Conservation (phyloP, 148 eudicot genomes). For the Nepenthes mirabilis region DNA sequence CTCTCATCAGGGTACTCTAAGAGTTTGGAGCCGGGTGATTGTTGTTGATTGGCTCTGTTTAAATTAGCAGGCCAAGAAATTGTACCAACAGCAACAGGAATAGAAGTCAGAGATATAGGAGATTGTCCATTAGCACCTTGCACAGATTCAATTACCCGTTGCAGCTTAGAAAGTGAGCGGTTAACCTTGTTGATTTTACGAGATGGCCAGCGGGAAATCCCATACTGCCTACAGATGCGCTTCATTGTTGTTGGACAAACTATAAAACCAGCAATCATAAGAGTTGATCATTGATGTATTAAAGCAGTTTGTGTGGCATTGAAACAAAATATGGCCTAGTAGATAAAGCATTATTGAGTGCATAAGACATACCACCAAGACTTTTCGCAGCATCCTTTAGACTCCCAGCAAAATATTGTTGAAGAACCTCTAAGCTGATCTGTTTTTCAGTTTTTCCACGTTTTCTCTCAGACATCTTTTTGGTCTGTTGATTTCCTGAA, state of each 20-base stretch:
- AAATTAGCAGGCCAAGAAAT: conserved; percentile 49
- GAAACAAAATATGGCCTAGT: too few species aligned
- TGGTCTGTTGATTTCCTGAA: conserved; percentile 24
- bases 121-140: conserved; percentile 55
- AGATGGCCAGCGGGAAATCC: conserved; percentile 87
- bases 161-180: conserved; percentile 54
- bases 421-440: conserved; percentile 82
- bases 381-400: conserved; percentile 89
- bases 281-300: too few species aligned
- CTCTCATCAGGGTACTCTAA: conserved; percentile 25
- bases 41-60: conserved; percentile 33
- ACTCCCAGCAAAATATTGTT: conserved; percentile 79
- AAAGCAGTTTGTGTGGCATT: too few species aligned
- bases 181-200: conserved; percentile 66
- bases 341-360: neutral
- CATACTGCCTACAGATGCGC: conserved; percentile 72
- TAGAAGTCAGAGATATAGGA: conserved; percentile 46
- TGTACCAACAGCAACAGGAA: conserved; percentile 41
- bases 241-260: conserved; percentile 85
- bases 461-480: conserved; percentile 56
- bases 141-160: conserved; percentile 93
- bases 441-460: conserved; percentile 92
- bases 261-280: conserved; percentile 14
- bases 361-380: conserved; percentile 57
- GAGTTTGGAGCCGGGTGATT: conserved; percentile 35